phyloP scores from a whole-genome alignment of 345 rosid species.

The Sapria himalayana region DNA sequence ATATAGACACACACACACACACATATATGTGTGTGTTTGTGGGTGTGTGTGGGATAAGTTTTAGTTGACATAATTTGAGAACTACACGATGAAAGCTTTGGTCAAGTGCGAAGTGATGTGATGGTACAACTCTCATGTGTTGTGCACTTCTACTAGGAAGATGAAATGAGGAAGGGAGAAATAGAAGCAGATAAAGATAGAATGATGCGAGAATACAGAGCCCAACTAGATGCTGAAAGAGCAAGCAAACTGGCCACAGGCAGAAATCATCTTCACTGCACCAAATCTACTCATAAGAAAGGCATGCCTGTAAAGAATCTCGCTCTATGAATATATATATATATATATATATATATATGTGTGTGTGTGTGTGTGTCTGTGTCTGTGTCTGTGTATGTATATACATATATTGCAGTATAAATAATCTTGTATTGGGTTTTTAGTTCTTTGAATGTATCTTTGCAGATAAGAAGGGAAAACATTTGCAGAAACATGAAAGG shows the following conservation, averaged over 20 bases:
- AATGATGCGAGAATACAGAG: constrained; percentile 96
- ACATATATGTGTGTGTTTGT: too few species aligned
- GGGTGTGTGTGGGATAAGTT: too few species aligned
- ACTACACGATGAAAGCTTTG: too few species aligned
- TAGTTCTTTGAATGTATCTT: constrained; percentile 9
- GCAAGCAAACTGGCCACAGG: constrained; percentile 80
- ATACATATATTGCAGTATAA: constrained; percentile 3
- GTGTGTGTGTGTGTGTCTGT: too few species aligned
- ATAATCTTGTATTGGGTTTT: neutral
- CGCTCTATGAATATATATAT: constrained; percentile 3
- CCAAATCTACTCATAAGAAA: constrained; percentile 31
- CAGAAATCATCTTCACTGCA: constrained; percentile 52
- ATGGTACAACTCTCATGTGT: too few species aligned
- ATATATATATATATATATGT: too few species aligned
- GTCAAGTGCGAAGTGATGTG: too few species aligned
- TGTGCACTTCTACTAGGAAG: constrained; percentile 37
- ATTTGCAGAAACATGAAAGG: constrained; percentile 53
- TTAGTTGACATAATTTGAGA: too few species aligned
- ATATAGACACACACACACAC: too few species aligned
- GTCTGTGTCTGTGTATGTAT: too few species aligned
- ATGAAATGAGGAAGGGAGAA: constrained; percentile 67
- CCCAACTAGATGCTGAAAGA: constrained; percentile 96
- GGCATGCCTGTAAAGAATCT: constrained; percentile 19
- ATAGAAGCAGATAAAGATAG: constrained; percentile 78
- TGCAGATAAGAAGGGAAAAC: constrained; percentile 72